Base-by-base conservation (phyloP, 257 asterid genomes). In the Penstemon davidsonii region DNA sequence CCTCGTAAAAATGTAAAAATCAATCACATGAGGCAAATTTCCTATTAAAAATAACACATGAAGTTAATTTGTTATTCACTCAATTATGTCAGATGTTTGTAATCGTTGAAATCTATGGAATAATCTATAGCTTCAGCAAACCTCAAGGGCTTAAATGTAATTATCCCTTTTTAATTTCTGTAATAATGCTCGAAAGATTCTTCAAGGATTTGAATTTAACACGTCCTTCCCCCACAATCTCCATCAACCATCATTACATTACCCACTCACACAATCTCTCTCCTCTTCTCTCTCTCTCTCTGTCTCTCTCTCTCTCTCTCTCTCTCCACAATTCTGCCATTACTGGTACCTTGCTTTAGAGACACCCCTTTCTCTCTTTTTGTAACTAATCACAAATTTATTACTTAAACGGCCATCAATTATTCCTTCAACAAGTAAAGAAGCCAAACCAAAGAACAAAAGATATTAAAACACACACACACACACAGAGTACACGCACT, bases 341-440 rank as follows among this genome's bases (percentile, higher is more conserved):
- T 1, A 46, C 25, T 37, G 60, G 57, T 73, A 43, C 80, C 73
- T 77, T 68, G 77, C 81, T 81, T 78, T 64, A 44, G 55, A 37
- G 4, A 56, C 83, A 75, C 79, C 73, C 65, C 59, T 76, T 6
- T 73, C 74, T 45, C 47, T 57, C 62, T 63, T 70, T 55, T 71
- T 71, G 55, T 57, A 72, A 74, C 71, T 72, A 71, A 75, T 60
- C 69, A 60, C 69, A 59, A 11, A 39, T 36, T 52, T 74, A 4
- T 13, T 54, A 12, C 50, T 49, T 50, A 61, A 10, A 64, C 15
- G 5, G n/a, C 54, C 33, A 61, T 18, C 73, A 76, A 43, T 82
- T 82, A 70, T 84, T 81, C 74, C 12, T 60, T 69, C 57, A 75
- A 49, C 87, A 82, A 88, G 90, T 83, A 86, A 88, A 87, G 87